Evolutionary conservation across 2,329 filamentous ascomycete species (phyloP).

Genomic region (Claviceps maximensis): DNA sequence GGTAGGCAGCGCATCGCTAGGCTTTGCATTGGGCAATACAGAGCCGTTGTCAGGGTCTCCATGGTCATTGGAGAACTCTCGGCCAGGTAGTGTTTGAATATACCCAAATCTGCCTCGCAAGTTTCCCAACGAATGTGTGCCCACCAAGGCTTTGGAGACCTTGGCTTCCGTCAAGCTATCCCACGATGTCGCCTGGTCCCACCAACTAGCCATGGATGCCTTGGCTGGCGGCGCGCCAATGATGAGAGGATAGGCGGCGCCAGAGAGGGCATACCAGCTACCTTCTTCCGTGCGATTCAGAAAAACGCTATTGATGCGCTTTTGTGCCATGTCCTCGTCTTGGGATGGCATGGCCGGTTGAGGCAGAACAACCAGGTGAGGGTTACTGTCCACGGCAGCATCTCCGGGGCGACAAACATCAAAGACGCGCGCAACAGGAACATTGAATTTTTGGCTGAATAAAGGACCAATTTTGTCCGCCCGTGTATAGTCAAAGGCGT

Average conservation of each 20-base stretch:
- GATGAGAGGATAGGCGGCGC: slow-evolving; percentile 72
- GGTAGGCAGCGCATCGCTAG: slow-evolving; percentile 22
- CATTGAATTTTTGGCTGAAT: slow-evolving; percentile 56
- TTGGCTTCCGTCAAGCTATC: slow-evolving; percentile 30
- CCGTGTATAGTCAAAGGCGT: slow-evolving; percentile 60
- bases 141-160: slow-evolving; percentile 50
- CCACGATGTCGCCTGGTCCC: slow-evolving; percentile 27
- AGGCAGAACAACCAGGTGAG: slow-evolving; percentile 70
- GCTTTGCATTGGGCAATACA: slow-evolving; percentile 15
- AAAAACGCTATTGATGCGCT: slow-evolving; percentile 56
- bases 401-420: slow-evolving; percentile 68
- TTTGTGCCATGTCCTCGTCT: slow-evolving; percentile 34
- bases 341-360: slow-evolving; percentile 59
- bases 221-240: slow-evolving; percentile 47
- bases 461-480: slow-evolving; percentile 37
- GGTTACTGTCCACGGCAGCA: slow-evolving; percentile 47
- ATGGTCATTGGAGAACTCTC: slow-evolving; percentile 13
- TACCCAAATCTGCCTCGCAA: slow-evolving; percentile 20
- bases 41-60: slow-evolving; percentile 23
- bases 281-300: slow-evolving; percentile 78
- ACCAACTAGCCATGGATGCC: slow-evolving; percentile 33
- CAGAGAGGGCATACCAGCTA: slow-evolving; percentile 89
- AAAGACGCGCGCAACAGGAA: slow-evolving; percentile 77
- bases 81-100: slow-evolving; percentile 24
- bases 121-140: slow-evolving; percentile 49